Evolutionary conservation across 495 filamentous ascomycete genomes (phyloP).

Genomic region (Xylaria telfairii): DNA sequence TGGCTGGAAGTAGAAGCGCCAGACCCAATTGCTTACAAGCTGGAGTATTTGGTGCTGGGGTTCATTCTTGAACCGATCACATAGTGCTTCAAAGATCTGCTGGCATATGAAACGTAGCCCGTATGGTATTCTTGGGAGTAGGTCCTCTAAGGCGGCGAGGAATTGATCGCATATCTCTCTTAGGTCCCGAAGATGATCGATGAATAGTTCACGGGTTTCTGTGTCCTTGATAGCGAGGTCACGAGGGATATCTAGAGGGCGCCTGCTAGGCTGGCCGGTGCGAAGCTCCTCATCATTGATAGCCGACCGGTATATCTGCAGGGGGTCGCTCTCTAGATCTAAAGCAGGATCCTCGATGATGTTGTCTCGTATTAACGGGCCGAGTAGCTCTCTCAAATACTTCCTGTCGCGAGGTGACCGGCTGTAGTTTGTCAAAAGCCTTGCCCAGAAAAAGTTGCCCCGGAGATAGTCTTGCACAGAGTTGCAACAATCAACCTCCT

Average conservation of each 20-base stretch:
- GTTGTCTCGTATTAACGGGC: conserved; percentile 81
- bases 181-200: conserved; percentile 90
- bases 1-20: conserved; percentile 92
- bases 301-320: conserved; percentile 93
- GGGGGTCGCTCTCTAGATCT: conserved; percentile 94
- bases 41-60: conserved; percentile 79
- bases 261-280: conserved; percentile 80
- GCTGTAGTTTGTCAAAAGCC: conserved; percentile 83
- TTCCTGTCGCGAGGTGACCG: conserved; percentile 92
- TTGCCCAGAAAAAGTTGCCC: conserved; percentile 91
- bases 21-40: conserved; percentile 86
- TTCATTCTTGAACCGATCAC: conserved; percentile 78
- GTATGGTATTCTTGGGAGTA: conserved; percentile 87
- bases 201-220: conserved; percentile 89
- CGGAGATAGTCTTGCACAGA: conserved; percentile 85
- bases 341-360: conserved; percentile 89
- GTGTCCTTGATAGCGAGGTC: conserved; percentile 93
- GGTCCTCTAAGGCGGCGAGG: conserved; percentile 78
- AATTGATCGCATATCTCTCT: conserved; percentile 92
- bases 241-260: conserved; percentile 79
- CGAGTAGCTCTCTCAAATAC: conserved; percentile 84
- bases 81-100: conserved; percentile 80
- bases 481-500: conserved; percentile 79
- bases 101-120: conserved; percentile 88
- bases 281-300: conserved; percentile 97